A percentile compares a stretch with the other conserved stretches of the same genome.
Evolutionary conservation across 495 filamentous ascomycete genomes (phyloP).

Genomic region (Venustampulla echinocandica): DNA sequence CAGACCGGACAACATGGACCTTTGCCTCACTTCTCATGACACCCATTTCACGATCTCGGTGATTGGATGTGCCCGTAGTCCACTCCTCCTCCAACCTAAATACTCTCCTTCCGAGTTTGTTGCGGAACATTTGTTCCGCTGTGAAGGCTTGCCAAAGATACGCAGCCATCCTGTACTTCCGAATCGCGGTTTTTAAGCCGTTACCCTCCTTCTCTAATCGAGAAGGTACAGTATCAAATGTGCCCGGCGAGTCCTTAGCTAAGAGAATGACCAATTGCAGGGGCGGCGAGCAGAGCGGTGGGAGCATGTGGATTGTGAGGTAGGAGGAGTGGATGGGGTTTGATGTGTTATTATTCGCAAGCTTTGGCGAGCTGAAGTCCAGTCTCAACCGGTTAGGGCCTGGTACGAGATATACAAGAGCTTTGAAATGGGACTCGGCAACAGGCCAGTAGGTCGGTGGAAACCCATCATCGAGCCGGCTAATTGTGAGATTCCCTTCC

Average conservation of each 20-base stretch:
- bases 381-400: constrained; percentile 79
- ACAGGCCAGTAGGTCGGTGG: constrained; percentile 79
- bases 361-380: constrained; percentile 76
- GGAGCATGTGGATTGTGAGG: constrained; percentile 76
- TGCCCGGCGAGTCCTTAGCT: constrained; percentile 78
- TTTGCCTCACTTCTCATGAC: constrained; percentile 84
- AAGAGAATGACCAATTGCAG: constrained; percentile 78
- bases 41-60: constrained; percentile 55
- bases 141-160: constrained; percentile 96
- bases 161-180: constrained; percentile 83
- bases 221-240: constrained; percentile 74
- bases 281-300: constrained; percentile 64
- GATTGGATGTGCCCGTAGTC: constrained; percentile 68
- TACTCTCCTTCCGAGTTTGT: constrained; percentile 70
- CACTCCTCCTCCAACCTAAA: constrained; percentile 92
- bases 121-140: constrained; percentile 86
- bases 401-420: constrained; percentile 74
- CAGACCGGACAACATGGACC: constrained; percentile 69
- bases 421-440: constrained; percentile 79
- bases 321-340: constrained; percentile 68
- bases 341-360: constrained; percentile 58
- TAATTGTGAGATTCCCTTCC: constrained; percentile 73
- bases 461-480: constrained; percentile 75
- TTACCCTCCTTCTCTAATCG: constrained; percentile 70
- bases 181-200: constrained; percentile 64